phyloP scores from a whole-genome alignment of 2,329 filamentous ascomycete genomes.

The Ceratocystis ficicola region DNA sequence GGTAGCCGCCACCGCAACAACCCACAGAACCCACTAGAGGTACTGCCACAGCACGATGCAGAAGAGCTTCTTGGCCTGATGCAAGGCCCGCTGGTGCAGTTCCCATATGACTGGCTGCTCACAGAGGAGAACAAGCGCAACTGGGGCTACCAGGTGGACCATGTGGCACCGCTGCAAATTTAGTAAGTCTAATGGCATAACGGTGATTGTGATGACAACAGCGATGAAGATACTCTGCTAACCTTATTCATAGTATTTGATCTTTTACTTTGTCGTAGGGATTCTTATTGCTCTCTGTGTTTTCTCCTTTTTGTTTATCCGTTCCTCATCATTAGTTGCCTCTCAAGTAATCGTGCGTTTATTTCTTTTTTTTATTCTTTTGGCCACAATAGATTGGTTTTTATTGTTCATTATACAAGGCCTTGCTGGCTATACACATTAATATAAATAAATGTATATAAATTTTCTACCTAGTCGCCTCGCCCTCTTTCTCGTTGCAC shows the following conservation, averaged over 20 bases:
- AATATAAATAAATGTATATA: constrained; percentile 12
- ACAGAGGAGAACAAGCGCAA: constrained; percentile 87
- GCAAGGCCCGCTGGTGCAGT: constrained; percentile 80
- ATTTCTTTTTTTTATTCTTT: neutral
- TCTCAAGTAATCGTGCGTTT: neutral
- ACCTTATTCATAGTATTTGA: constrained; percentile 9
- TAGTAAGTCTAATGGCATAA: constrained; percentile 52
- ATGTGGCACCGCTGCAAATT: constrained; percentile 91
- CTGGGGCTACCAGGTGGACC: constrained; percentile 94
- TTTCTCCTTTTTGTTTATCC: neutral
- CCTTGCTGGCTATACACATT: constrained; percentile 11
- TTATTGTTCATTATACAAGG: neutral
- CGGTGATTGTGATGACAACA: neutral
- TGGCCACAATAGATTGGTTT: neutral
- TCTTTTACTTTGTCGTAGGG: neutral
- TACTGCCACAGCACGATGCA: constrained; percentile 62
- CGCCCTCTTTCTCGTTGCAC: neutral
- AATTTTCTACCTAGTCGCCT: neutral
- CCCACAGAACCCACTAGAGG: constrained; percentile 45
- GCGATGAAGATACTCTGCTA: neutral
- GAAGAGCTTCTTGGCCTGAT: constrained; percentile 70
- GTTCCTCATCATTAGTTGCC: neutral
- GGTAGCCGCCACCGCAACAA: constrained; percentile 52
- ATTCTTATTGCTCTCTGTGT: neutral
- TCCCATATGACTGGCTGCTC: constrained; percentile 91